These are phyloP conservation scores for Heterobasidion occidentale DNA, from an alignment of 1,284 basidiomycete species.

Conservation along the genomic window DNA sequence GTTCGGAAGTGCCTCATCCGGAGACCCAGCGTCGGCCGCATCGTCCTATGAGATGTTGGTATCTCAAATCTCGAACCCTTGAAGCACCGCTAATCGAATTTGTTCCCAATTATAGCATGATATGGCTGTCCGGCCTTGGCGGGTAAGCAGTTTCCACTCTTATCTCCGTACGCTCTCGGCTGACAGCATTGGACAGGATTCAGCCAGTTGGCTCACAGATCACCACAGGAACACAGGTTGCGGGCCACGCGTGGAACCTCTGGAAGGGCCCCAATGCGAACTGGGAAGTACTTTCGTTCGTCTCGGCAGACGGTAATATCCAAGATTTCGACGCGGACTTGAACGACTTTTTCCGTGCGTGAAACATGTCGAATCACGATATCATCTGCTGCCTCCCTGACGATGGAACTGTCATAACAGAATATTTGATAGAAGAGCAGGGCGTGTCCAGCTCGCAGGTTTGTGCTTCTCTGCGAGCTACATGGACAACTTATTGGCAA, in stretches of 20 bases:
- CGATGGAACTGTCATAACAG: constrained; percentile 15
- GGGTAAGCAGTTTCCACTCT: constrained; percentile 27
- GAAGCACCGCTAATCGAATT: background rate
- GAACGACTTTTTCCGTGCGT: constrained; percentile 44
- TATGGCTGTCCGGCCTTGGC: constrained; percentile 54
- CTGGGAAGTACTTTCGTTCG: constrained; percentile 52
- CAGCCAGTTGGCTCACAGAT: constrained; percentile 48
- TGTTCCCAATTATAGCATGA: constrained; percentile 33
- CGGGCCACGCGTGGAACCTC: constrained; percentile 46
- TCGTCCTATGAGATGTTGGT: constrained; percentile 50
- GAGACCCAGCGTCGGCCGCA: constrained; percentile 35
- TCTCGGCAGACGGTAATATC: constrained; percentile 39
- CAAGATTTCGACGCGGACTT: constrained; percentile 46
- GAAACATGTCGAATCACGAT: background rate
- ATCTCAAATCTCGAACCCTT: background rate
- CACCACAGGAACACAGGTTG: constrained; percentile 32
- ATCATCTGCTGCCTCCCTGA: background rate
- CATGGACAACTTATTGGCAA: too few relatives aligned
- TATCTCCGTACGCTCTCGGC: background rate
- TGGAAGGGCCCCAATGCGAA: constrained; percentile 49
- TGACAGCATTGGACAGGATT: constrained; percentile 24
- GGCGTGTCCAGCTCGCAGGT: constrained; percentile 34
- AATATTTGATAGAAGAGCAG: constrained; percentile 30
- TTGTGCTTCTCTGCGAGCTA: constrained; percentile 5
- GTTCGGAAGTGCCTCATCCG: constrained; percentile 35